Base-by-base conservation (phyloP, 2,329 filamentous ascomycete genomes). In the Arthrobotrys megalospora region DNA sequence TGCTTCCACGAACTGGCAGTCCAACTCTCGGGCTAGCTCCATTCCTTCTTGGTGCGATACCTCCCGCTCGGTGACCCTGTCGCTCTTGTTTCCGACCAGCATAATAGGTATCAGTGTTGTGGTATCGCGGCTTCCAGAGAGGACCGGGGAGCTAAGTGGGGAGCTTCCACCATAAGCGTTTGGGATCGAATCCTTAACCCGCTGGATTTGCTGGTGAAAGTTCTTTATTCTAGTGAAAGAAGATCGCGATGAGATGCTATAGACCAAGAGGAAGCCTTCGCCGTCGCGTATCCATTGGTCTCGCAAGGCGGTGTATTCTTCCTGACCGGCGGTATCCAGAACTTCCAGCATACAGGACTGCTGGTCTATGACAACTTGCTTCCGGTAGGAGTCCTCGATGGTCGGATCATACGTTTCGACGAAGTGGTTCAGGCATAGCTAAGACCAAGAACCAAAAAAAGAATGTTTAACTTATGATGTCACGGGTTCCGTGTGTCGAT, bases 241-340 rank as follows among this genome's bases (percentile, higher is more conserved):
- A 38, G 94, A 94, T 83, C 96, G 92, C 65, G 95, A 98, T 12
- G 96, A 97, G 85, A 99, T 98, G 87, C 94, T 97, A 88, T 99
- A 98, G 80, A 99, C 96, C 79, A 99, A 88, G 34, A 99, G 93
- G 84, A 98, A 98, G 19, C 96, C 96, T 85, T 99, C 96, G 81
- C 96, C 95, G 83, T 98, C 95, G 82, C 96, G 91, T 84, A 98
- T 98, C 95, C 95, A 98, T 87, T 98, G 96, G 85, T 98, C 96
- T 83, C 96, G 90, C 82, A 98, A 87, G 55, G 96, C 96, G 80
- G 95, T 97, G 86, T 98, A 99, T 86, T 99, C 96, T 86, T 99
- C 96, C 85, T 99, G 96, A 73, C 96, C 96, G 65, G 96, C 96
- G 68, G 96, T 99, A 86, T 99, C 96, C 82, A 97, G 89, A 58